Conservation (phyloP, 805 yeast species). For the Hanseniaspora osmophila region DNA sequence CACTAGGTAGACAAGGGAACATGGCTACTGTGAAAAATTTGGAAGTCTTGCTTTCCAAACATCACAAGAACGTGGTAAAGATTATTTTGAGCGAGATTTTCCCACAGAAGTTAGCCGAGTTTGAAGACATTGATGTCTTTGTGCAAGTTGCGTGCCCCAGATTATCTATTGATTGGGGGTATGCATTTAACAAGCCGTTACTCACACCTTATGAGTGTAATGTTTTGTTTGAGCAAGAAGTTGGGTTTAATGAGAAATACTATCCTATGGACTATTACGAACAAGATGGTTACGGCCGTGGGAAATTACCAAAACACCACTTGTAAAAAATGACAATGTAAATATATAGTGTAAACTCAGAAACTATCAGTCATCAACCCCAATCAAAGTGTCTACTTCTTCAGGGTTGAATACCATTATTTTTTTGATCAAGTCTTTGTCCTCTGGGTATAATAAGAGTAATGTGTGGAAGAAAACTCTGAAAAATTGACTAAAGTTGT, state of each 20-base stretch:
- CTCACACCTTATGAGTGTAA: constrained; percentile 93
- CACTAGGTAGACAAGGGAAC: constrained; percentile 91
- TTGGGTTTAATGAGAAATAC: constrained; percentile 42
- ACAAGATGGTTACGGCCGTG: constrained; percentile 84
- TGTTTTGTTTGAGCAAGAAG: constrained; percentile 70
- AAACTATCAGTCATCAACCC: constrained; percentile 28
- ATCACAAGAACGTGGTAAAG: constrained; percentile 59
- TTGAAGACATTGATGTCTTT: constrained; percentile 87
- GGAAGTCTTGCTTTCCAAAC: constrained; percentile 35
- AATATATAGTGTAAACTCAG: not conserved
- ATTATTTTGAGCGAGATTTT: constrained; percentile 84
- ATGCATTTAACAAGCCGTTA: constrained; percentile 84
- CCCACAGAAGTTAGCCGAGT: constrained; percentile 82
- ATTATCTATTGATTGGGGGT: constrained; percentile 95
- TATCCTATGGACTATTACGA: constrained; percentile 96
- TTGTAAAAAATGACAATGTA: not conserved
- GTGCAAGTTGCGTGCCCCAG: constrained; percentile 97
- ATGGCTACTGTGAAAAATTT: constrained; percentile 57
- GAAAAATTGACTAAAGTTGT: constrained; percentile 32
- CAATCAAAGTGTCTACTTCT: constrained; percentile 59
- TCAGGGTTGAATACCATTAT: constrained; percentile 18
- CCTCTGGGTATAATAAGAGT: constrained; percentile 22
- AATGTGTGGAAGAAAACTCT: constrained; percentile 24
- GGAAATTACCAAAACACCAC: constrained; percentile 44
- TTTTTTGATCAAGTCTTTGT: constrained; percentile 8